Evolutionary conservation across 805 yeast species (phyloP).

Genomic region (Candida saitoana): DNA sequence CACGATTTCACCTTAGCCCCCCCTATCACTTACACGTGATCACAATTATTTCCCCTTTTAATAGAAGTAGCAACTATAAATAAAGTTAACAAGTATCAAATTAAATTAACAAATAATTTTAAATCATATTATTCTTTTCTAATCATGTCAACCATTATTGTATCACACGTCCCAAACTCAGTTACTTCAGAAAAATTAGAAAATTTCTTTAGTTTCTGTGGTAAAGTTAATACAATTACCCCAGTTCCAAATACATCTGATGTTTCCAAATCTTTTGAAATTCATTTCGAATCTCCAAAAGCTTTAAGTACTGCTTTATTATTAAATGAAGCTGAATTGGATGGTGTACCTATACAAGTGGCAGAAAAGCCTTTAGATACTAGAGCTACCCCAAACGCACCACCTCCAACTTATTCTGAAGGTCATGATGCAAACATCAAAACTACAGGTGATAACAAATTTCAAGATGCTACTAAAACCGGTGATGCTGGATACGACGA

Average conservation of each 20-base stretch:
- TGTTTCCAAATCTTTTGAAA: conserved; percentile 36
- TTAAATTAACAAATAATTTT: too few relatives aligned
- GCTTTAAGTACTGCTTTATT: conserved; percentile 71
- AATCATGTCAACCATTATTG: conserved; percentile 44
- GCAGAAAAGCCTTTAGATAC: conserved; percentile 19
- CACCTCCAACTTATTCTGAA: conserved; percentile 12
- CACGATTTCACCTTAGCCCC: too few relatives aligned
- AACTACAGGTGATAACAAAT: not conserved
- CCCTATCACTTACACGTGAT: too few relatives aligned
- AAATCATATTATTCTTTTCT: too few relatives aligned
- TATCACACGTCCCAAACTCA: conserved; percentile 50
- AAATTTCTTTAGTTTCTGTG: conserved; percentile 76
- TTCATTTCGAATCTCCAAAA: conserved; percentile 51
- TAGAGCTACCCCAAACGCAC: conserved; percentile 9
- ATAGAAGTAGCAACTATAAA: too few relatives aligned
- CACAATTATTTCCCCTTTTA: too few relatives aligned
- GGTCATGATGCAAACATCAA: conserved; percentile 15
- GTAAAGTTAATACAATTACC: conserved; percentile 39
- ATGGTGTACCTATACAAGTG: conserved; percentile 52
- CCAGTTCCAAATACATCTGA: conserved; percentile 26
- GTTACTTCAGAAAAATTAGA: conserved; percentile 49
- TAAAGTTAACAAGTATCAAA: too few relatives aligned
- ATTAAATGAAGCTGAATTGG: conserved; percentile 70
- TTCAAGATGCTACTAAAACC: conserved; percentile 13
- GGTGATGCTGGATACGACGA: conserved; percentile 41